Evolutionary conservation across 495 filamentous ascomycete genomes (phyloP).

Genomic region (Friedmanniomyces endolithicus): DNA sequence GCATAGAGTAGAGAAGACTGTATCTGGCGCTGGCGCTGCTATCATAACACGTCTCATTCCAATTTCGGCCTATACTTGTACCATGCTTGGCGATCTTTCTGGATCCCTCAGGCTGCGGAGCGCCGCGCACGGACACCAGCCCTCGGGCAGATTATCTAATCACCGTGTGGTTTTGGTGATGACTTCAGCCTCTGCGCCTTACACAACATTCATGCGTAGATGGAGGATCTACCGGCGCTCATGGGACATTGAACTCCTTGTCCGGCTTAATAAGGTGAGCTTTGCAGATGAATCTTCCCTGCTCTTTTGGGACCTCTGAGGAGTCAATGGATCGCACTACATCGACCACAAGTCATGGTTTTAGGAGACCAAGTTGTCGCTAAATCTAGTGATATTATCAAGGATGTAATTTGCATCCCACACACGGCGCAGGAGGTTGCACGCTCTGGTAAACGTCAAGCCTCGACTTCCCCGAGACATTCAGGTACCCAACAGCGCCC

Average conservation of each 20-base stretch:
- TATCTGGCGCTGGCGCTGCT: background rate
- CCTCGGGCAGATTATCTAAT: too few species aligned
- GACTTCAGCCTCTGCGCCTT: too few species aligned
- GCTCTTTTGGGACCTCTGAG: background rate
- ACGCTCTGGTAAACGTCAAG: conserved; percentile 1
- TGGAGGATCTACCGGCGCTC: background rate
- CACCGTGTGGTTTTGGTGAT: too few species aligned
- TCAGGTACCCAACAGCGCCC: conserved; percentile 1
- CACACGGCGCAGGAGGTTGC: background rate
- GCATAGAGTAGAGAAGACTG: too few species aligned
- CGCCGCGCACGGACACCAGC: too few species aligned
- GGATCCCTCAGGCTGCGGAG: too few species aligned
- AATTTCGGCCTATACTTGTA: background rate
- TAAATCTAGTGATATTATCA: background rate
- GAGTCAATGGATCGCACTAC: background rate
- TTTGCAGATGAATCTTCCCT: background rate
- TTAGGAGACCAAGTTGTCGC: background rate
- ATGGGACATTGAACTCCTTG: background rate
- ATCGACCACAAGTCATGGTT: background rate
- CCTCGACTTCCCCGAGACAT: conserved; percentile 1
- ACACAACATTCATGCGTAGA: background rate
- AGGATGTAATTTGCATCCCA: conserved; percentile 4
- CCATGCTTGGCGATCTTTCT: background rate
- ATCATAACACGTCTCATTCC: background rate
- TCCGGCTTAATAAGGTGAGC: background rate